Conservation (phyloP, 2,329 filamentous ascomycete species). For the Arthrobotrys entomopaga region DNA sequence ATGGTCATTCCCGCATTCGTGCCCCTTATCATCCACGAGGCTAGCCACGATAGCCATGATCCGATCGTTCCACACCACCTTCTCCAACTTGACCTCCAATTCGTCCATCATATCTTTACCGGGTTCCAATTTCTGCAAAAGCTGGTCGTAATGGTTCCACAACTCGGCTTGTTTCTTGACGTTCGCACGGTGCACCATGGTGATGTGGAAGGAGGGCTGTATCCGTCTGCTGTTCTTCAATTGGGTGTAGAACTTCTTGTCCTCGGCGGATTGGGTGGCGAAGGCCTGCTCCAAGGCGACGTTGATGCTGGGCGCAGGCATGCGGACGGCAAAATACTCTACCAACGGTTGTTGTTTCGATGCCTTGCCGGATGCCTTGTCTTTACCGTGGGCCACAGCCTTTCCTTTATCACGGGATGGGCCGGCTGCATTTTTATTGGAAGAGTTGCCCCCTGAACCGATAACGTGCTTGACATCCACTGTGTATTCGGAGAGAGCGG, state of each 20-base stretch:
- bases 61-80: constrained; percentile 82
- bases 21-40: constrained; percentile 64
- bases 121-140: constrained; percentile 65
- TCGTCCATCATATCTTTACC: constrained; percentile 68
- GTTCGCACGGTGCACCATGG: constrained; percentile 82
- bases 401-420: constrained; percentile 27
- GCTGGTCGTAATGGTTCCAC: constrained; percentile 77
- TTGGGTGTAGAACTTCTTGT: constrained; percentile 76
- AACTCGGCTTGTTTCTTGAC: constrained; percentile 72
- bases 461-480: constrained; percentile 81
- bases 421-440: constrained; percentile 61
- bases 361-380: constrained; percentile 60
- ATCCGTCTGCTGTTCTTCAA: constrained; percentile 78
- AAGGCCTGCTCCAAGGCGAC: constrained; percentile 77
- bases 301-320: constrained; percentile 67
- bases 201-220: constrained; percentile 90
- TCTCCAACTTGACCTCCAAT: constrained; percentile 73
- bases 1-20: constrained; percentile 78
- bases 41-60: constrained; percentile 88
- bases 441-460: constrained; percentile 66
- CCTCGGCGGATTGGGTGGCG: constrained; percentile 66
- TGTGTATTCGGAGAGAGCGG: constrained; percentile 78
- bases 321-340: constrained; percentile 73
- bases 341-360: constrained; percentile 67
- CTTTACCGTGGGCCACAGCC: constrained; percentile 54